Evolutionary conservation across 78 protist genomes (phyloP).

Genomic region (Polysphondylium violaceum): DNA sequence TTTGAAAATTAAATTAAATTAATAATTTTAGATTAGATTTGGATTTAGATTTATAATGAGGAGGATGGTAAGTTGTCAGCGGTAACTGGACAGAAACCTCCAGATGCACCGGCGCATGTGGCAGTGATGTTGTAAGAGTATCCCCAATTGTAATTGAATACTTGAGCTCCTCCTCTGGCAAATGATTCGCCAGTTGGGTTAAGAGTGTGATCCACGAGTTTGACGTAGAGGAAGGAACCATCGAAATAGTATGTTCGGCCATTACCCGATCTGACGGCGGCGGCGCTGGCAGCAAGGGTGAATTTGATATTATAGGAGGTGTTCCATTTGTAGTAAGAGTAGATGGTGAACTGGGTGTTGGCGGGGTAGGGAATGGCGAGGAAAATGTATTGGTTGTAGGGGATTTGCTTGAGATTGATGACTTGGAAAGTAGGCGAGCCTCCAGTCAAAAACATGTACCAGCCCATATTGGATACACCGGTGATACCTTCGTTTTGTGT

Average conservation of each 20-base stretch:
- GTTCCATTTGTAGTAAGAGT: not conserved
- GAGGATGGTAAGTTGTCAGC: constrained; percentile 24
- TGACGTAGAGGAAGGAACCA: constrained; percentile 29
- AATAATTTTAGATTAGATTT: no score
- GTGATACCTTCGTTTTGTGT: constrained; percentile 57
- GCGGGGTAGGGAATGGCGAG: constrained; percentile 37
- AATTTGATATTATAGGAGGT: not conserved
- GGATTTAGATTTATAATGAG: constrained; percentile 11
- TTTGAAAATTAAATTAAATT: no score
- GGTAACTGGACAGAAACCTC: not conserved
- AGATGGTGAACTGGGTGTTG: not conserved
- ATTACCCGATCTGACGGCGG: constrained; percentile 44
- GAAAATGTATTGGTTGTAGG: not conserved
- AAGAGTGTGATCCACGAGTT: constrained; percentile 6
- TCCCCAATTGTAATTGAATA: constrained; percentile 35
- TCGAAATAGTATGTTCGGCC: constrained; percentile 51
- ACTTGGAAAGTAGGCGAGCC: constrained; percentile 43
- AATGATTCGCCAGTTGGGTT: not conserved
- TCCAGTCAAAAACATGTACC: constrained; percentile 22
- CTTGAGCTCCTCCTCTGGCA: constrained; percentile 17
- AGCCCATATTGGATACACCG: constrained; percentile 44
- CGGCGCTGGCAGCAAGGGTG: constrained; percentile 2
- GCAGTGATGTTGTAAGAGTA: constrained; percentile 12
- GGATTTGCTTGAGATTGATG: constrained; percentile 1
- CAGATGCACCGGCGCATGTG: not conserved